Base-by-base conservation (phyloP, 306 rosid species). In the Lathyrus aphaca region DNA sequence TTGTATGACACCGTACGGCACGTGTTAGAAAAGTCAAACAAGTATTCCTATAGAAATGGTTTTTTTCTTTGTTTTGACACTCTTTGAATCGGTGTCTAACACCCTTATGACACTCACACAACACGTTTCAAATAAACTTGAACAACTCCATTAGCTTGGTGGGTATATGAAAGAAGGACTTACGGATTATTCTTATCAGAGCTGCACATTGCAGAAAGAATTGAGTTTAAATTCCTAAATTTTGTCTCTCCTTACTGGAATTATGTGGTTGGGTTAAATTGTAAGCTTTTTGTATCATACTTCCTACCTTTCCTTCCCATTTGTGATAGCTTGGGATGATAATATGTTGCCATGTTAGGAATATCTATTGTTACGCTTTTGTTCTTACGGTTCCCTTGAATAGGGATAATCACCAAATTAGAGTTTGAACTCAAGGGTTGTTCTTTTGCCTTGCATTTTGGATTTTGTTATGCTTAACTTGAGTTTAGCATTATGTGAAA, bases 401-500 rank as follows among this genome's bases (percentile, higher is more conserved):
- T 10, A 6, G 9, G 32, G 35, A 48, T 57, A 3, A 35, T 35
- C 37, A 38, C 44, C n/a, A 1, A 19, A 10, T 32, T 58, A 13
- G 54, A 59, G 38, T 75, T 38, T 56, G 46, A 48, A 38, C 27
- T 17, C 15, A 4, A 48, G 16, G 55, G 16, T 48, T 48, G 19
- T 48, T 48, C 39, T 38, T 5, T 17, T 9, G 67, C 45, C 15
- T 44, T 58, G 3, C 63, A 58, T 59, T 57, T 23, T 64, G 58
- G 39, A 15, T 40, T 64, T 44, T 45, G 30, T 13, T 43, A 38
- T 57, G 0, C 46, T n/a, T 45, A 74, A 44, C 44, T 57, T 75
- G 25, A 75, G 21, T 21, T 10, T 19, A 37, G 27, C 45, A 43
- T 54, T 74, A n/a, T 0, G 2, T 42, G 17, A 16, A 8, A 66